Base-by-base conservation (phyloP, 768 basidiomycete species). In the Phylloporus sp. region DNA sequence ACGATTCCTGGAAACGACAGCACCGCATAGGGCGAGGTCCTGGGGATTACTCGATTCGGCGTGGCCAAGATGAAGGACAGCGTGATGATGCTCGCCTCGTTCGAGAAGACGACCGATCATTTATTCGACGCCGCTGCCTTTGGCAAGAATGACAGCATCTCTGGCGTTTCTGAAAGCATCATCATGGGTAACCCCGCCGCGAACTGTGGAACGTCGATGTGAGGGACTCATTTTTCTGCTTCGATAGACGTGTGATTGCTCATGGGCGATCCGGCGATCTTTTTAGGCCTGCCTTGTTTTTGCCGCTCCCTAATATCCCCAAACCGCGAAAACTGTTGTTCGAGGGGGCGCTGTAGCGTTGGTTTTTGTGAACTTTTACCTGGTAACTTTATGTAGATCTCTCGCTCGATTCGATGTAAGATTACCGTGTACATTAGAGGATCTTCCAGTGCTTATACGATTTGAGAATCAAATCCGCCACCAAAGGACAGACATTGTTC, bases 31-130 rank as follows among this genome's bases (percentile, higher is more conserved):
- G 96, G 96, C 34, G 95, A 98, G 64, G 93, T 98, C 1, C 71
- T 99, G 42, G 96, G 96, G 36, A 98, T 99, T 66, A 99, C 96
- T 7, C 88, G 96, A 24, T 98, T 98, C 68, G 96, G 96, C 62
- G 95, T 99, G 21, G 90, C 94, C 8, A 97, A 97, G 72, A 98
- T 98, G 92, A 98, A 98, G 68, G 96, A 99, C 68, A 92, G 90
- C 59, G 94, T 97, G 1, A 80, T 99, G 59, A 99, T 98, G 96
- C 74, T 98, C 58, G 96, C 96, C 9, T 96, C 92, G 21, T 99
- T 99, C 67, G 96, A 99, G 70, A 98, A 98, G 73, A 98, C 96
- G 14, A 99, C 96, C 13, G 96, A 99, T 71, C 96, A 99, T 67
- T 71, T 99, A 49, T 99, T 99, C 69, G 93, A 99, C 61, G 96